A percentile compares a stretch with the other conserved stretches of the same genome.
Evolutionary conservation across 2,329 filamentous ascomycete genomes (phyloP).

Genomic region (Calonectria pseudoreteaudii): DNA sequence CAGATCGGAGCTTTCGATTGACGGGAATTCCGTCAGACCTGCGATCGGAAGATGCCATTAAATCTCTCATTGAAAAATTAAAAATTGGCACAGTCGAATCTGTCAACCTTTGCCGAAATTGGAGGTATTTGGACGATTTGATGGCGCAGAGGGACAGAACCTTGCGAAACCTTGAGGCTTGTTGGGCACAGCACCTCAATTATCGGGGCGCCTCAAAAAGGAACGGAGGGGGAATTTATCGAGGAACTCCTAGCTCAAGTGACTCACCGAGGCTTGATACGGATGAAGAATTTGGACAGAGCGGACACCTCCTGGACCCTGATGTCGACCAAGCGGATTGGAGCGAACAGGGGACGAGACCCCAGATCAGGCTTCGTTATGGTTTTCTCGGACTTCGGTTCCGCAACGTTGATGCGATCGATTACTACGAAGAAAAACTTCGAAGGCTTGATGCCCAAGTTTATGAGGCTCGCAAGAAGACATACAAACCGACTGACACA

Average conservation of each 20-base stretch:
- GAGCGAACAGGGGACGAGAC: slow-evolving; percentile 61
- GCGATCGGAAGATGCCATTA: slow-evolving; percentile 84
- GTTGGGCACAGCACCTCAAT: slow-evolving; percentile 77
- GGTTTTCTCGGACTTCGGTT: slow-evolving; percentile 80
- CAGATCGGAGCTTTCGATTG: slow-evolving; percentile 91
- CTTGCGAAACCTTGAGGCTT: slow-evolving; percentile 81
- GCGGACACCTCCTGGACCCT: slow-evolving; percentile 69
- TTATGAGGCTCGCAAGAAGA: slow-evolving; percentile 74
- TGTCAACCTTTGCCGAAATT: slow-evolving; percentile 88
- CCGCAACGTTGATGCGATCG: slow-evolving; percentile 86
- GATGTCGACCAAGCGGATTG: slow-evolving; percentile 47
- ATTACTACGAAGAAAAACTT: slow-evolving; percentile 92
- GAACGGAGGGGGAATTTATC: background rate
- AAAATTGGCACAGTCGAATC: slow-evolving; percentile 91
- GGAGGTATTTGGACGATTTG: slow-evolving; percentile 82
- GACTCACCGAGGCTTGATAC: slow-evolving; percentile 48
- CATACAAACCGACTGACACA: slow-evolving; percentile 82
- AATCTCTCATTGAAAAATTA: slow-evolving; percentile 86
- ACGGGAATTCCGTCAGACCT: slow-evolving; percentile 87
- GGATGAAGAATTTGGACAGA: slow-evolving; percentile 64
- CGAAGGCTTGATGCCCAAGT: slow-evolving; percentile 83
- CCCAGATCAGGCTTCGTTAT: slow-evolving; percentile 81
- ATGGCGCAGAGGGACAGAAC: slow-evolving; percentile 74
- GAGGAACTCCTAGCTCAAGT: slow-evolving; percentile 22
- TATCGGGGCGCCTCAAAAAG: slow-evolving; percentile 32